Evolutionary conservation across 345 rosid species (phyloP).

Genomic region (Citrus inodora): DNA sequence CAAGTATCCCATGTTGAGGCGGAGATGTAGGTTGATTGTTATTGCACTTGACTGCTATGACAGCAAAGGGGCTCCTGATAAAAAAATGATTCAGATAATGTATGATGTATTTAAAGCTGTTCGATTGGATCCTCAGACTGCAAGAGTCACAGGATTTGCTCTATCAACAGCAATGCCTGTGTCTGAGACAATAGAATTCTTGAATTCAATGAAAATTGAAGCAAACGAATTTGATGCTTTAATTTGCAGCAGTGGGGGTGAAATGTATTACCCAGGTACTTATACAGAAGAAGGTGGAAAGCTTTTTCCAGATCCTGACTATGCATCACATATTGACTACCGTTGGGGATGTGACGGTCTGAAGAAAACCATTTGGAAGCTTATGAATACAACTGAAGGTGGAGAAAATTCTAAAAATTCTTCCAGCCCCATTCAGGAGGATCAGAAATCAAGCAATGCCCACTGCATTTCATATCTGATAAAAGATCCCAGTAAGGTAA

Average conservation of each 20-base stretch:
- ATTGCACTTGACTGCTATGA: slow-evolving; percentile 79
- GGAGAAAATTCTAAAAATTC: slow-evolving; percentile 35
- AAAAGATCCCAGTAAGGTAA: slow-evolving; percentile 66
- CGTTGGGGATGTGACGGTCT: slow-evolving; percentile 93
- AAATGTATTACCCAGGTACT: slow-evolving; percentile 79
- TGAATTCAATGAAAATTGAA: slow-evolving; percentile 64
- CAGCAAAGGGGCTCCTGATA: slow-evolving; percentile 55
- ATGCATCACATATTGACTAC: slow-evolving; percentile 79
- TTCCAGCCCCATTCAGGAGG: slow-evolving; percentile 54
- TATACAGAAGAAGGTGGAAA: slow-evolving; percentile 60
- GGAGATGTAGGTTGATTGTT: slow-evolving; percentile 70
- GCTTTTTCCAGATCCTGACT: slow-evolving; percentile 81
- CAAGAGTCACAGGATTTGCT: slow-evolving; percentile 66
- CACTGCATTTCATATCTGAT: slow-evolving; percentile 73
- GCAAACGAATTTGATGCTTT: slow-evolving; percentile 77
- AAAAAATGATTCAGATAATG: slow-evolving; percentile 52
- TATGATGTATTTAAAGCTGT: slow-evolving; percentile 65
- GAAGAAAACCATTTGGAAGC: slow-evolving; percentile 83
- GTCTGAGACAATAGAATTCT: slow-evolving; percentile 53
- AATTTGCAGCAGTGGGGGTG: slow-evolving; percentile 92
- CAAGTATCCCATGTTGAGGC: slow-evolving; percentile 77
- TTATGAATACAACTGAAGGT: slow-evolving; percentile 63
- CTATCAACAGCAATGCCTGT: slow-evolving; percentile 83
- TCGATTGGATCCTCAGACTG: slow-evolving; percentile 55
- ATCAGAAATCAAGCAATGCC: slow-evolving; percentile 53